Conservation (phyloP, 2,329 filamentous ascomycete species). For the Aspergillus arachidicola region DNA sequence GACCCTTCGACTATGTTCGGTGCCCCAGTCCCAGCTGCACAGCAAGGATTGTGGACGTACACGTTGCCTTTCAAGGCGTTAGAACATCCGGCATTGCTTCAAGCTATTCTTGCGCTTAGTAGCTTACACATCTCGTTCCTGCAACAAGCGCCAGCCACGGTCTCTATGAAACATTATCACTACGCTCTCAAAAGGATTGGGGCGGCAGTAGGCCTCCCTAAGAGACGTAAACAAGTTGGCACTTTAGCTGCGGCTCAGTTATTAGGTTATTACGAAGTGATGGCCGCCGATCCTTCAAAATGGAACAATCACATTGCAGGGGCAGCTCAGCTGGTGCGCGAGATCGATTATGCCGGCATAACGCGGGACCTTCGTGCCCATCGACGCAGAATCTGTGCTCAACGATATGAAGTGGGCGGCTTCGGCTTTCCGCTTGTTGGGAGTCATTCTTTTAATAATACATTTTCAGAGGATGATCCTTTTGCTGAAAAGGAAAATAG, state of each 20-base stretch:
- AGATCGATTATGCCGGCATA: slow-evolving; percentile 77
- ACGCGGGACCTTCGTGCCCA: slow-evolving; percentile 70
- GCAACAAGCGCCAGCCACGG: slow-evolving; percentile 71
- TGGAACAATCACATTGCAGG: slow-evolving; percentile 94
- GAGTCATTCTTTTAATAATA: slow-evolving; percentile 34
- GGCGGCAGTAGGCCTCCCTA: slow-evolving; percentile 70
- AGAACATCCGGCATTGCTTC: slow-evolving; percentile 81
- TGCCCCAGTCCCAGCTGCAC: slow-evolving; percentile 61
- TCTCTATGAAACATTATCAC: slow-evolving; percentile 90
- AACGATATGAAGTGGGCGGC: slow-evolving; percentile 33
- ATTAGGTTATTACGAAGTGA: slow-evolving; percentile 90
- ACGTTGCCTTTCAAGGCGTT: slow-evolving; percentile 82
- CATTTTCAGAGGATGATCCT: slow-evolving; percentile 44
- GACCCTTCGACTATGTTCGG: slow-evolving; percentile 71
- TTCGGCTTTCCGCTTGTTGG: slow-evolving; percentile 22
- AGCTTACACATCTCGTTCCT: slow-evolving; percentile 87
- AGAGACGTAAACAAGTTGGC: slow-evolving; percentile 71
- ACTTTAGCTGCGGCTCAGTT: slow-evolving; percentile 87
- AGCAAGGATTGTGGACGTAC: slow-evolving; percentile 66
- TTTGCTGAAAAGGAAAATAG: slow-evolving; percentile 49
- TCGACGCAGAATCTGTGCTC: slow-evolving; percentile 52
- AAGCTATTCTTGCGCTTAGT: slow-evolving; percentile 84
- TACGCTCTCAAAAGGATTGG: slow-evolving; percentile 78
- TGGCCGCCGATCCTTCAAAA: slow-evolving; percentile 90
- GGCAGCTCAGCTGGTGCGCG: slow-evolving; percentile 76